A percentile compares a stretch with the other conserved stretches of the same genome.
These are phyloP conservation scores for Kregervanrija delftensis DNA, from an alignment of 805 yeast species.

Conservation along the genomic window DNA sequence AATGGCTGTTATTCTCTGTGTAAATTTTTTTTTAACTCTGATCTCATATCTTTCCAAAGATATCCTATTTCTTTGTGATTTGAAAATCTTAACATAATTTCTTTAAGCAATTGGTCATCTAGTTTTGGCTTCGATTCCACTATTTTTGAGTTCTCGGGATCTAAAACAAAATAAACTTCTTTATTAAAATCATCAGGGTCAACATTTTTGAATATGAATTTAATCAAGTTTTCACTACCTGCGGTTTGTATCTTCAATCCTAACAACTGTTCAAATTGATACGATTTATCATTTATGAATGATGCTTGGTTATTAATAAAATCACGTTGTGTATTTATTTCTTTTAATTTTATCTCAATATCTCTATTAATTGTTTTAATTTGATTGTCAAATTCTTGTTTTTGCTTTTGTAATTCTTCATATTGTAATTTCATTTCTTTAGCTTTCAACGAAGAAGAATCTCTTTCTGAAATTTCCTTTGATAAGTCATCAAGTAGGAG, in stretches of 20 bases:
- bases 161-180: conserved; percentile 37
- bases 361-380: conserved; percentile 23
- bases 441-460: conserved; percentile 32
- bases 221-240: conserved; percentile 26
- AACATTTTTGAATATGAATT: conserved; percentile 38
- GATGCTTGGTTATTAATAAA: conserved; percentile 31
- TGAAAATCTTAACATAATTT: conserved; percentile 17
- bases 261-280: conserved; percentile 38
- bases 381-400: conserved; percentile 20
- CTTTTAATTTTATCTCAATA: conserved; percentile 16
- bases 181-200: conserved; percentile 38
- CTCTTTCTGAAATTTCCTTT: conserved; percentile 16
- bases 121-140: conserved; percentile 31
- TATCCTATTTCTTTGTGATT: conserved; percentile 26
- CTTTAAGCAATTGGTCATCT: conserved; percentile 11
- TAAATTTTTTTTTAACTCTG: conserved; percentile 11
- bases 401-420: conserved; percentile 24
- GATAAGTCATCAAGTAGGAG: conserved; percentile 16
- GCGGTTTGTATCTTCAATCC: conserved; percentile 40
- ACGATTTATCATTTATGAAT: conserved; percentile 34
- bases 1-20: no score
- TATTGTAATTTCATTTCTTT: conserved; percentile 34
- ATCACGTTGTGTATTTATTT: conserved; percentile 22
- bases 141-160: conserved; percentile 31
- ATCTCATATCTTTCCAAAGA: conserved; percentile 29